Conservation (phyloP, 495 filamentous ascomycete species). For the Margaritispora aquatica region DNA sequence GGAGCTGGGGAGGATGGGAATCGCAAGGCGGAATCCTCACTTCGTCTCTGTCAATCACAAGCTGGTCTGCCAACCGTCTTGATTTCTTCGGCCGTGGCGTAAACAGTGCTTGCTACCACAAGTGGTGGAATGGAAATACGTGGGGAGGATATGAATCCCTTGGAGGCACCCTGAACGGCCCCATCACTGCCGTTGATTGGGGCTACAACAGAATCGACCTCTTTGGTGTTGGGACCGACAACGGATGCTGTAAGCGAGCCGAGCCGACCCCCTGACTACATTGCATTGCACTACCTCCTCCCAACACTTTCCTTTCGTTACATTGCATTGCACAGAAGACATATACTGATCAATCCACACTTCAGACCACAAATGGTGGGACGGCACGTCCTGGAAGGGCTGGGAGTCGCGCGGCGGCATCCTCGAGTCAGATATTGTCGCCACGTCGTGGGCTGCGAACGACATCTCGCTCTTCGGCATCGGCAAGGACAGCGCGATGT, state of each 20-base stretch:
- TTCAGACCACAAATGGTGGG: constrained; percentile 12
- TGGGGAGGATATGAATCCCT: constrained; percentile 27
- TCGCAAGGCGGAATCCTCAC: constrained; percentile 21
- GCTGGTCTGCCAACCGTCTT: constrained; percentile 26
- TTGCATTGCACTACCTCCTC: too few species aligned
- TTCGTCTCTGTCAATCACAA: constrained; percentile 16
- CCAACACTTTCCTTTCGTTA: too few species aligned
- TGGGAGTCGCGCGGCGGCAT: neutral
- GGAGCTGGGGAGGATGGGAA: constrained; percentile 25
- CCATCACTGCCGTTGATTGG: constrained; percentile 25
- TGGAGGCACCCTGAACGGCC: constrained; percentile 16
- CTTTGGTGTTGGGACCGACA: constrained; percentile 27
- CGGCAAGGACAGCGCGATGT: neutral
- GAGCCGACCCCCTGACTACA: too few species aligned
- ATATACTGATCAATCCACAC: neutral
- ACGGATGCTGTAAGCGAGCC: neutral
- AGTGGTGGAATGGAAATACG: constrained; percentile 19
- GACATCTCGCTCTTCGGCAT: neutral
- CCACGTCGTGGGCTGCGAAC: neutral
- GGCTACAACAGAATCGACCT: constrained; percentile 29
- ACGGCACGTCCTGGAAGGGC: neutral
- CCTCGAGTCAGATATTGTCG: neutral
- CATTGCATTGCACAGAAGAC: neutral
- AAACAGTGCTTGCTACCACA: constrained; percentile 19
- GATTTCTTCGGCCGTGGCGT: constrained; percentile 22